Conservation (phyloP, 169 alveolate species). For the Perkinsus olseni region DNA sequence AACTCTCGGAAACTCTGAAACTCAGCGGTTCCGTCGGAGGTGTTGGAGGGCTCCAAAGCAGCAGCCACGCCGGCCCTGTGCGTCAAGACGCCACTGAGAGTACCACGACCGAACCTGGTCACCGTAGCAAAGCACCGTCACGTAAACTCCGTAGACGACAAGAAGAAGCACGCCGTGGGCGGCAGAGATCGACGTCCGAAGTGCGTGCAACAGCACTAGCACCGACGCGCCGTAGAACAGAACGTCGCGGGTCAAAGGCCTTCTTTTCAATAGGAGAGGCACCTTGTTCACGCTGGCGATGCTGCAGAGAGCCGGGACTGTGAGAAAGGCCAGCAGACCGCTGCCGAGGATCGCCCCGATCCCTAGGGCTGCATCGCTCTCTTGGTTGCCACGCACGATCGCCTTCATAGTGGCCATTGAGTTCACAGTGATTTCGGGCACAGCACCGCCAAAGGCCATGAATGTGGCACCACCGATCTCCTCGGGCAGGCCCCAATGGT, state of each 20-base stretch:
- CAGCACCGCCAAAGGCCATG: constrained; percentile 7
- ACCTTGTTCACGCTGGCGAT: not conserved
- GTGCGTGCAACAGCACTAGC: not conserved
- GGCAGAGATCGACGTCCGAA: not conserved
- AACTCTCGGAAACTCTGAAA: not conserved
- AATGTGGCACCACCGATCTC: constrained; percentile 9
- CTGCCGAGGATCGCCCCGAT: constrained; percentile 12
- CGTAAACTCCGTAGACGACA: not conserved
- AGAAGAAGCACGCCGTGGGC: not conserved
- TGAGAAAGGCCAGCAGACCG: not conserved
- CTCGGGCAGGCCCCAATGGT: not conserved
- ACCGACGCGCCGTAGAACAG: not conserved
- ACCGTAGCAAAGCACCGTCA: not conserved
- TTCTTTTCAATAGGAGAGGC: not conserved
- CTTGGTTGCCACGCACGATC: not conserved
- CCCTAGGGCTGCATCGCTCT: not conserved
- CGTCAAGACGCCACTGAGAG: not conserved
- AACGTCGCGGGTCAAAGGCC: constrained; percentile 2
- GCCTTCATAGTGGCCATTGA: not conserved
- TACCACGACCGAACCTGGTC: not conserved
- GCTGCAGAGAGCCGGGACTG: not conserved
- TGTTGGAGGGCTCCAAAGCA: not conserved
- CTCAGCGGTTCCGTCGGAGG: not conserved
- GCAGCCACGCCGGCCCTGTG: not conserved
- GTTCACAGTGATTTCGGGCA: not conserved